Conservation (phyloP, 2,329 filamentous ascomycete genomes). For the Tolypocladium paradoxum region DNA sequence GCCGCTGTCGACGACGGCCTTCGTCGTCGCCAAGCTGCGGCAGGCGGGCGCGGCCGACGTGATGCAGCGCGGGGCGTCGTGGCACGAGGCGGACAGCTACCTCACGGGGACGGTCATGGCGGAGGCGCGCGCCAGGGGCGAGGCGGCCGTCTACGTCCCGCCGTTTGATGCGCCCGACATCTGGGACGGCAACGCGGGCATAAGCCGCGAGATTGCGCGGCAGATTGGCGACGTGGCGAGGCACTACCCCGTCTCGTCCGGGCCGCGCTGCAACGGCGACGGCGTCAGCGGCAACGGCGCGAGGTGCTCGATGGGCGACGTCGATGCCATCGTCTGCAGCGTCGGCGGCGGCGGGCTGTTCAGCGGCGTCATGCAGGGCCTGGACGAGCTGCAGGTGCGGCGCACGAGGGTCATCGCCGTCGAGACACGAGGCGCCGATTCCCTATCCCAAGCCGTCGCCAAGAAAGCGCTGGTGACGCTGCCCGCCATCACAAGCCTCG, state of each 20-base stretch:
- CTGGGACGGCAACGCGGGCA: slow-evolving; percentile 51
- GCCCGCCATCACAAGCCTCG: slow-evolving; percentile 58
- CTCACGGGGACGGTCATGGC: slow-evolving; percentile 43
- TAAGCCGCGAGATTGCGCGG: slow-evolving; percentile 36
- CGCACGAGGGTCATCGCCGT: slow-evolving; percentile 49
- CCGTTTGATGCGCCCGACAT: slow-evolving; percentile 57
- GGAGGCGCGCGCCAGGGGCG: slow-evolving; percentile 14
- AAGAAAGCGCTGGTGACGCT: slow-evolving; percentile 48
- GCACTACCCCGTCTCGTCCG: slow-evolving; percentile 6
- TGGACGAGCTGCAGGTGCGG: slow-evolving; percentile 22
- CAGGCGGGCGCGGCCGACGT: slow-evolving; percentile 52
- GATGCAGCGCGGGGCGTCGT: slow-evolving; percentile 53
- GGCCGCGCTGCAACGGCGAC: slow-evolving; percentile 29
- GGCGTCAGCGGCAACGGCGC: slow-evolving; percentile 60
- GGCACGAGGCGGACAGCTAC: slow-evolving; percentile 58
- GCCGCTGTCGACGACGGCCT: slow-evolving; percentile 49
- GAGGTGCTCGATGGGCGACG: slow-evolving; percentile 9
- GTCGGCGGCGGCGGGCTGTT: slow-evolving; percentile 77
- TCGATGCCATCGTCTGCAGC: slow-evolving; percentile 61
- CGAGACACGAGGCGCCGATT: slow-evolving; percentile 63
- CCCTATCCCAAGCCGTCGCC: slow-evolving; percentile 45
- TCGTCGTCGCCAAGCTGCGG: slow-evolving; percentile 59
- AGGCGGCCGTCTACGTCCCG: slow-evolving; percentile 46
- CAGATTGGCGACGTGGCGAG: slow-evolving; percentile 19
- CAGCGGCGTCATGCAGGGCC: slow-evolving; percentile 58